Conservation (phyloP, 2,329 filamentous ascomycete species). For the Atkinsonella texensis region DNA sequence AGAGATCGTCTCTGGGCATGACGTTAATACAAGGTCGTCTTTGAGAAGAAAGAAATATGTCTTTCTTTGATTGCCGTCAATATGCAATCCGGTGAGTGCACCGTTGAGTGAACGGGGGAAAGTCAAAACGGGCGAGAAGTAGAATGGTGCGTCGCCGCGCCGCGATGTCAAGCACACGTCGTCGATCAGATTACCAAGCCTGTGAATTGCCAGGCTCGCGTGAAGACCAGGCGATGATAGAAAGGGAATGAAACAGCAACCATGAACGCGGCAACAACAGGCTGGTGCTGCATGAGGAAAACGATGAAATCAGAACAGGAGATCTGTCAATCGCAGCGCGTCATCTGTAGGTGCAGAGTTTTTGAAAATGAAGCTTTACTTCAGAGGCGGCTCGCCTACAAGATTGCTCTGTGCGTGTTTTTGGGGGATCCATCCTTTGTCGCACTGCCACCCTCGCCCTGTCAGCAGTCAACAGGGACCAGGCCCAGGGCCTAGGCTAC, state of each 20-base stretch:
- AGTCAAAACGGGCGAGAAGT: too few relatives aligned
- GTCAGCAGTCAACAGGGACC: background rate
- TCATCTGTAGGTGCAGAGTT: background rate
- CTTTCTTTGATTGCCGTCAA: background rate
- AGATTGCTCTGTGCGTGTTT: background rate
- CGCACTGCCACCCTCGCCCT: background rate
- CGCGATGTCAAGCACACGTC: too few relatives aligned
- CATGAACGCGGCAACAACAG: background rate
- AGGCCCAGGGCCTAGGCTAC: background rate
- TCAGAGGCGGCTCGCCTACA: background rate
- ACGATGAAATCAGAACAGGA: background rate
- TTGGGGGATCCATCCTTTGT: background rate
- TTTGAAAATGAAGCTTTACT: background rate
- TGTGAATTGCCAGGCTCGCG: background rate
- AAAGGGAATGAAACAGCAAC: background rate
- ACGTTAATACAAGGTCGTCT: slow-evolving; percentile 36
- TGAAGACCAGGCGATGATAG: background rate
- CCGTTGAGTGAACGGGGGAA: background rate
- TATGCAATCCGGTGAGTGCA: background rate
- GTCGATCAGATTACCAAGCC: too few relatives aligned
- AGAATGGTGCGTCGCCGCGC: too few relatives aligned
- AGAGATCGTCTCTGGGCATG: slow-evolving; percentile 63
- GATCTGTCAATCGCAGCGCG: background rate
- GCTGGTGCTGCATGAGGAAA: background rate
- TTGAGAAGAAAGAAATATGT: too few relatives aligned